phyloP scores from a whole-genome alignment of 305 asterid species.

The Plantago coronopus region DNA sequence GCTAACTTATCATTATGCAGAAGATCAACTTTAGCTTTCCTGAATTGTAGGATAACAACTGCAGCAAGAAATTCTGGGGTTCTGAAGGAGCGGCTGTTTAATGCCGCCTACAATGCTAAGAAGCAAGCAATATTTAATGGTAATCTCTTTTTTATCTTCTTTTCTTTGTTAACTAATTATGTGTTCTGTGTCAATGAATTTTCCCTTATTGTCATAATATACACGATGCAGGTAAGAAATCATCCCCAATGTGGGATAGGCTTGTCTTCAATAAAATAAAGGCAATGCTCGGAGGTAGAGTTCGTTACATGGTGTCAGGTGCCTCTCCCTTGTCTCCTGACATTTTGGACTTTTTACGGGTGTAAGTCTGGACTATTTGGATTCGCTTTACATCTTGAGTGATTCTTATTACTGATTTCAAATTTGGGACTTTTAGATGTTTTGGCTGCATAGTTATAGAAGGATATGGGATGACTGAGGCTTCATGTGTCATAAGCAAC shows the following conservation, averaged over 20 bases:
- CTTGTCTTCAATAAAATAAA: conserved; percentile 61
- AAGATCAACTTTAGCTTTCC: conserved; percentile 12
- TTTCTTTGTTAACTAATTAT: neutral
- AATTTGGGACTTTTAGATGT: conserved; percentile 36
- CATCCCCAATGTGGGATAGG: conserved; percentile 57
- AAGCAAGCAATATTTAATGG: conserved; percentile 46
- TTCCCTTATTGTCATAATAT: neutral
- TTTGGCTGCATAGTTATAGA: conserved; percentile 57
- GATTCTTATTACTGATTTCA: neutral
- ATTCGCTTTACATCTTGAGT: neutral
- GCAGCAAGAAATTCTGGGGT: conserved; percentile 47
- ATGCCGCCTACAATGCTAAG: conserved; percentile 54
- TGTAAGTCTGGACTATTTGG: conserved; percentile 39
- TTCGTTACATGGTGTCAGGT: conserved; percentile 62
- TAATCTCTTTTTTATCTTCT: conserved; percentile 21
- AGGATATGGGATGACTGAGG: conserved; percentile 79
- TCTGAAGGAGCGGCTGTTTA: conserved; percentile 50
- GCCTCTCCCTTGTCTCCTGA: conserved; percentile 77
- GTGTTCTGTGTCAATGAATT: neutral
- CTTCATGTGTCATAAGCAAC: conserved; percentile 49
- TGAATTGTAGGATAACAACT: conserved; percentile 39
- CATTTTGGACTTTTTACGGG: conserved; percentile 64
- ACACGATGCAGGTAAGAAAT: conserved; percentile 43
- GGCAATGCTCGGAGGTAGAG: conserved; percentile 59
- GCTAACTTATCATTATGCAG: neutral